phyloP scores from a whole-genome alignment of 23 red algal species.

The Porphyridium purpureum region DNA sequence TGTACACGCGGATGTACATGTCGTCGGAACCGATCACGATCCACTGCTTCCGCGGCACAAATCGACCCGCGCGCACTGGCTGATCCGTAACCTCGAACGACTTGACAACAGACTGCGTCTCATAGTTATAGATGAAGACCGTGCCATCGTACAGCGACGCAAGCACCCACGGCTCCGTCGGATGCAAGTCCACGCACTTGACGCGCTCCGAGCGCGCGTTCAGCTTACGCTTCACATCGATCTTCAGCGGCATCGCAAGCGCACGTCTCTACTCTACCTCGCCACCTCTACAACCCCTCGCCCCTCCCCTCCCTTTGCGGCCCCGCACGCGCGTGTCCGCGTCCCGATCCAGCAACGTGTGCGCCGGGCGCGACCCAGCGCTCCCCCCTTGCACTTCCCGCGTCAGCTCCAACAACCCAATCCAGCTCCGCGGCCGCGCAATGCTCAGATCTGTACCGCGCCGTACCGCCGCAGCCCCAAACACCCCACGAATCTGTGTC shows the following conservation, averaged over 20 bases:
- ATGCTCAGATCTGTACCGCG: too few relatives aligned
- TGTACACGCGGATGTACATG: conserved; percentile 88
- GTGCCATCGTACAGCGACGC: conserved; percentile 85
- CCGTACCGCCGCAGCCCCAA: too few relatives aligned
- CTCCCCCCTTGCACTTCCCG: too few relatives aligned
- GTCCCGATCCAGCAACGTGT: too few relatives aligned
- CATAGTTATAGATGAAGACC: conserved; percentile 81
- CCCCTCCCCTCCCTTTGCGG: too few relatives aligned
- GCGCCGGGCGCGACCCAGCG: too few relatives aligned
- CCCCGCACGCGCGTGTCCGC: too few relatives aligned
- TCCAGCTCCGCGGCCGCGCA: too few relatives aligned
- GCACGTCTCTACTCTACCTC: too few relatives aligned
- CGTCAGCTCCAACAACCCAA: too few relatives aligned
- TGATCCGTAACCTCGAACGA: conserved; percentile 87
- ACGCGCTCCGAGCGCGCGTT: conserved; percentile 74
- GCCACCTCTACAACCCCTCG: too few relatives aligned
- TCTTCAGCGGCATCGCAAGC: conserved; percentile 66
- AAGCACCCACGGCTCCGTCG: conserved; percentile 92
- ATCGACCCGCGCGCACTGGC: conserved; percentile 73
- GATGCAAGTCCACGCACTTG: conserved; percentile 97
- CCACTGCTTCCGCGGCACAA: conserved; percentile 88
- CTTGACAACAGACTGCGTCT: conserved; percentile 60
- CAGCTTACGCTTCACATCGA: conserved; percentile 76
- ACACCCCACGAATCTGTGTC: too few relatives aligned
- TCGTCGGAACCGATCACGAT: conserved; percentile 87